Conservation (phyloP, 2,329 filamentous ascomycete genomes). For the Stagonosporopsis vannaccii region DNA sequence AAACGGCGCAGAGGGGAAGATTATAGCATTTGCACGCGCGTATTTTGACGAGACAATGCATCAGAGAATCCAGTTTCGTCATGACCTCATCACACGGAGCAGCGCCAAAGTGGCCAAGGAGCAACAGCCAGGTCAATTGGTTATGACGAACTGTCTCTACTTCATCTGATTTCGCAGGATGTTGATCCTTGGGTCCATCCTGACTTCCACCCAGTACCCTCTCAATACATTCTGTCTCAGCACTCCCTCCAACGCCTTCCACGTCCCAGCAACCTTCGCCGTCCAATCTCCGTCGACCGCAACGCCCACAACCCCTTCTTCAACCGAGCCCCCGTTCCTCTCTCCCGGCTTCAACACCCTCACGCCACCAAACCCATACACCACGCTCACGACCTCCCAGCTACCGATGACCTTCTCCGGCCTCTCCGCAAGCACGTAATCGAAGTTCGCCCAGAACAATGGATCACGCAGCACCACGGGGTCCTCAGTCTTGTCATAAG, state of each 20-base stretch:
- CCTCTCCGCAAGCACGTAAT: constrained; percentile 65
- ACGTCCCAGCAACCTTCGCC: constrained; percentile 27
- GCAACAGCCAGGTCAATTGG: background rate
- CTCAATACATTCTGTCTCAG: constrained; percentile 48
- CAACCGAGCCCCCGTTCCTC: constrained; percentile 26
- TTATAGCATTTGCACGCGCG: background rate
- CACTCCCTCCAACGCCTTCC: constrained; percentile 43
- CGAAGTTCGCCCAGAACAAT: constrained; percentile 65
- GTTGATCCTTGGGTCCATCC: constrained; percentile 61
- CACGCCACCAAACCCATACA: constrained; percentile 61
- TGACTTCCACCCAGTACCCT: constrained; percentile 64
- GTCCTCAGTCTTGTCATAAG: constrained; percentile 68
- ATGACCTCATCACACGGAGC: background rate
- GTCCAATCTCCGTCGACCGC: constrained; percentile 24
- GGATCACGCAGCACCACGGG: constrained; percentile 56
- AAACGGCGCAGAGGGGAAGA: background rate
- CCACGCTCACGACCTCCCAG: constrained; percentile 61
- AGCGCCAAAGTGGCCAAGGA: background rate
- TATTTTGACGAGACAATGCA: background rate
- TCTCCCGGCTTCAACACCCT: constrained; percentile 56
- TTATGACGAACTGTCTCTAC: background rate
- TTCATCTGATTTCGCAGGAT: constrained; percentile 54
- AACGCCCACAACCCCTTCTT: constrained; percentile 24
- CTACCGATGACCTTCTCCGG: constrained; percentile 56
- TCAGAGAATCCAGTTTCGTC: background rate